These are phyloP conservation scores for Anisodus tanguticus DNA, from an alignment of 257 asterid genomes.

Conservation along the genomic window DNA sequence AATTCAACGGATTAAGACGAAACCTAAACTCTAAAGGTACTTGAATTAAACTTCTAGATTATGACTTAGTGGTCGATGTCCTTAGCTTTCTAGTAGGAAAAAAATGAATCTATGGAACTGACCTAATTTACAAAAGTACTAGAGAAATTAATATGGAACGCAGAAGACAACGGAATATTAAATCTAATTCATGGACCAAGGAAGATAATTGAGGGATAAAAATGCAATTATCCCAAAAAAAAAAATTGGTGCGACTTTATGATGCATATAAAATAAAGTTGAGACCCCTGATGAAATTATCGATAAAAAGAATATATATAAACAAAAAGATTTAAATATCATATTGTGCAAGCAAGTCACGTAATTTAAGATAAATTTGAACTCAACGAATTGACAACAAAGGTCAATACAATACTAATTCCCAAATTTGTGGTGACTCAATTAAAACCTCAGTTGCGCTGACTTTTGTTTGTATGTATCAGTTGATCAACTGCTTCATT, in stretches of 20 bases:
- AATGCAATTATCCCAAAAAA: too few relatives aligned
- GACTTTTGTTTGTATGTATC: not conserved
- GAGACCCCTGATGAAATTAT: not conserved
- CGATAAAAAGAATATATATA: too few relatives aligned
- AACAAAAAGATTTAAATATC: not conserved
- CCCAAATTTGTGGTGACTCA: constrained; percentile 7
- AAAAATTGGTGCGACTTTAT: not conserved
- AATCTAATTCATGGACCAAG: not conserved
- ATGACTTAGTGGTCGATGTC: constrained; percentile 12
- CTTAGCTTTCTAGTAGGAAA: not conserved
- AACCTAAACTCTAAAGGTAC: not conserved
- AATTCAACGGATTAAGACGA: too few relatives aligned
- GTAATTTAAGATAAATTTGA: not conserved
- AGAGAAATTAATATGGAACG: not conserved
- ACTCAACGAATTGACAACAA: not conserved
- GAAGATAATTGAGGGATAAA: too few relatives aligned
- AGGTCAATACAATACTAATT: not conserved
- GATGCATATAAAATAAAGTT: not conserved
- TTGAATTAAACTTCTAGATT: not conserved
- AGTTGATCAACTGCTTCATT: constrained; percentile 26
- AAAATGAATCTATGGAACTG: not conserved
- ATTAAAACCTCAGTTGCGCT: not conserved
- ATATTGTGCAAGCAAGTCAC: not conserved
- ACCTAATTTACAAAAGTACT: not conserved
- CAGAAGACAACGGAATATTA: not conserved